A percentile compares a stretch with the other conserved stretches of the same genome.
These are phyloP conservation scores for Pseudogymnoascus sp. DNA, from an alignment of 2,329 filamentous ascomycete species.

Conservation along the genomic window DNA sequence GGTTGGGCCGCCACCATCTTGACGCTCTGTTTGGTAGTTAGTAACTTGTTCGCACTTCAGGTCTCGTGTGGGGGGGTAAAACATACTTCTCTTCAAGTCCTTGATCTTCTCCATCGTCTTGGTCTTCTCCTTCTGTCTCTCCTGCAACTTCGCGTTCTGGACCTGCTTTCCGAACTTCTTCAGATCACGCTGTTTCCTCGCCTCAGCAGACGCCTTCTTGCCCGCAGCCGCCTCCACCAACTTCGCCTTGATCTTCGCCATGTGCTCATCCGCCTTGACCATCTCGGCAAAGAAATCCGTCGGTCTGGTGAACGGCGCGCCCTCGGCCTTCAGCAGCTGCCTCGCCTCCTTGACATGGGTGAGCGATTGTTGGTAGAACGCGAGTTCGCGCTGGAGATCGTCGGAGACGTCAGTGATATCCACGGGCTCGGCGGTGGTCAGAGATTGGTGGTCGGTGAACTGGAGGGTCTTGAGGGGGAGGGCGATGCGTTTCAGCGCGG, in stretches of 20 bases:
- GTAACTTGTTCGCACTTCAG: constrained; percentile 8
- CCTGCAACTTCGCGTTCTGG: constrained; percentile 90
- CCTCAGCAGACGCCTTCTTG: constrained; percentile 89
- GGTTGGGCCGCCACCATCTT: constrained; percentile 50
- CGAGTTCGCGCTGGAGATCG: constrained; percentile 83
- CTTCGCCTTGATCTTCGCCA: constrained; percentile 93
- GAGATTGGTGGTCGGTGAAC: constrained; percentile 75
- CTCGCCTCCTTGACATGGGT: constrained; percentile 69
- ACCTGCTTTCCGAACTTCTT: constrained; percentile 99
- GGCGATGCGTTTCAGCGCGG: constrained; percentile 71
- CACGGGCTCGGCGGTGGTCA: constrained; percentile 61
- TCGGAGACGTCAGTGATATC: constrained; percentile 79
- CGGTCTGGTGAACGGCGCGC: constrained; percentile 77
- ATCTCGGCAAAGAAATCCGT: constrained; percentile 98
- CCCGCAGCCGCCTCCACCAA: constrained; percentile 82
- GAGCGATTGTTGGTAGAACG: constrained; percentile 85
- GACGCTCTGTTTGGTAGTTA: constrained; percentile 58
- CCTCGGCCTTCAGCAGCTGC: constrained; percentile 68
- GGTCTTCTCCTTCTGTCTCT: constrained; percentile 84
- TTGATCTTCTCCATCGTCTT: constrained; percentile 95
- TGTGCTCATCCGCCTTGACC: constrained; percentile 97
- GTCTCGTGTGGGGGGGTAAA: not conserved
- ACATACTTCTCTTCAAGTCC: constrained; percentile 86
- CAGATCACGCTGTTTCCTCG: constrained; percentile 82
- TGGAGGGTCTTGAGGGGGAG: constrained; percentile 60